Percentiles rank a stretch among this genome's conserved stretches.
Evolutionary conservation across 441 rosid genomes (phyloP).

Genomic region (Gossypium schwendimanii): DNA sequence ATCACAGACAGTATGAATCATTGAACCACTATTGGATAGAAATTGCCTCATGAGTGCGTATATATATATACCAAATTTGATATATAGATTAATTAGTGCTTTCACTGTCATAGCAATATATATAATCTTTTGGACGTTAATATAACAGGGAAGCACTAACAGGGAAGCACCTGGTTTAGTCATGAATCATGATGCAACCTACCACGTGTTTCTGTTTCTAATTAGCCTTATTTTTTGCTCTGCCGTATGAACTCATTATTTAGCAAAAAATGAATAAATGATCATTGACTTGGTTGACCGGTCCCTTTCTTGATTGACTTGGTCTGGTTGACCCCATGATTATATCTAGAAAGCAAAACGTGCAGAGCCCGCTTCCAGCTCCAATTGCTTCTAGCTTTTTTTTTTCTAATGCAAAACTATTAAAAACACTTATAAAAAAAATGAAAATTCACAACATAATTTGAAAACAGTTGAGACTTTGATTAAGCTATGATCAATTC

Average conservation of each 20-base stretch:
- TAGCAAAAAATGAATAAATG: not conserved
- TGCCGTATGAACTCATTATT: not conserved
- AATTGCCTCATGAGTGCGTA: too few species aligned
- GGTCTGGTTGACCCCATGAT: slow-evolving; percentile 21
- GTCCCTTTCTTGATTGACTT: slow-evolving; percentile 39
- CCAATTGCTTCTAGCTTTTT: not conserved
- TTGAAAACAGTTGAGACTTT: not conserved
- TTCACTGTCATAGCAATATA: not conserved
- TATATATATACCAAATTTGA: not conserved
- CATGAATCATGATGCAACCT: slow-evolving; percentile 8
- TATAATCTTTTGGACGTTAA: not conserved
- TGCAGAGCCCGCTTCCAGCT: not conserved
- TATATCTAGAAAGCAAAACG: not conserved
- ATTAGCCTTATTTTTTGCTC: not conserved
- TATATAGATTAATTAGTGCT: not conserved
- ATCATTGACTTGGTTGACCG: slow-evolving; percentile 35
- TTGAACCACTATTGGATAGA: too few species aligned
- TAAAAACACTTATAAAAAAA: not conserved
- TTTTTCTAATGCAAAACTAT: not conserved
- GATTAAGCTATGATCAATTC: not conserved
- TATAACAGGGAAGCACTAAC: not conserved
- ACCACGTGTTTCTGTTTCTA: slow-evolving; percentile 1
- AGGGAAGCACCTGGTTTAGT: slow-evolving; percentile 7
- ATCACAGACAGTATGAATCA: too few species aligned
- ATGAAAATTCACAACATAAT: not conserved